Evolutionary conservation across 163 green algal species (phyloP).

Genomic region (Scenedesmus sp.): DNA sequence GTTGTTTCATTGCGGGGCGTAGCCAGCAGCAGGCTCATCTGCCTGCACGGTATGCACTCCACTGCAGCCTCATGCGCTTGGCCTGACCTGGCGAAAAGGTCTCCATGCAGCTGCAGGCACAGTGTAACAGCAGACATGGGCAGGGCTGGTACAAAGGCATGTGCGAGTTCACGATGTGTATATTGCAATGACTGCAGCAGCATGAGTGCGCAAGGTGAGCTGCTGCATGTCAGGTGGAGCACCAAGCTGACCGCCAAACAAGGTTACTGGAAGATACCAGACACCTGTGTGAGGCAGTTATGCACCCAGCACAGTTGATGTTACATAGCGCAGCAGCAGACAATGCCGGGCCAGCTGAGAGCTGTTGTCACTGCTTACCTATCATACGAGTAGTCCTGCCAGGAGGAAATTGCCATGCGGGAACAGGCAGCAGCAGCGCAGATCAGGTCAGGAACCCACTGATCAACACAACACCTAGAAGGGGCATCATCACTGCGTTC

Average conservation of each 20-base stretch:
- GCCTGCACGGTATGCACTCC: neutral
- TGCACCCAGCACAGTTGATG: no score
- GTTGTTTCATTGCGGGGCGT: no score
- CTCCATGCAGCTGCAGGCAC: conserved; percentile 24
- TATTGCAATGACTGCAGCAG: no score
- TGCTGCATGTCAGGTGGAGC: no score
- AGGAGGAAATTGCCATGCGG: neutral
- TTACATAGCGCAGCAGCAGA: neutral
- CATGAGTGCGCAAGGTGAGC: no score
- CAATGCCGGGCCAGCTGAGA: neutral
- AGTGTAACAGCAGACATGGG: neutral
- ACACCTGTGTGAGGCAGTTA: no score
- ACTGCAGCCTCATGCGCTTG: neutral
- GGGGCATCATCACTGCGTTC: neutral
- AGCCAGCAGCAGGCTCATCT: neutral
- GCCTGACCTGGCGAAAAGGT: neutral
- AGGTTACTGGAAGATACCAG: no score
- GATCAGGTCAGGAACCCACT: no score
- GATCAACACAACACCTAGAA: no score
- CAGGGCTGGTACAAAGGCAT: neutral
- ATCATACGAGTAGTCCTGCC: neutral
- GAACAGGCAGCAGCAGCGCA: neutral
- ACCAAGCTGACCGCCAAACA: no score
- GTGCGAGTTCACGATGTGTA: no score
- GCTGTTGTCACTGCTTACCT: neutral